Conservation (phyloP, 441 rosid genomes). For the Croton laevigatus region DNA sequence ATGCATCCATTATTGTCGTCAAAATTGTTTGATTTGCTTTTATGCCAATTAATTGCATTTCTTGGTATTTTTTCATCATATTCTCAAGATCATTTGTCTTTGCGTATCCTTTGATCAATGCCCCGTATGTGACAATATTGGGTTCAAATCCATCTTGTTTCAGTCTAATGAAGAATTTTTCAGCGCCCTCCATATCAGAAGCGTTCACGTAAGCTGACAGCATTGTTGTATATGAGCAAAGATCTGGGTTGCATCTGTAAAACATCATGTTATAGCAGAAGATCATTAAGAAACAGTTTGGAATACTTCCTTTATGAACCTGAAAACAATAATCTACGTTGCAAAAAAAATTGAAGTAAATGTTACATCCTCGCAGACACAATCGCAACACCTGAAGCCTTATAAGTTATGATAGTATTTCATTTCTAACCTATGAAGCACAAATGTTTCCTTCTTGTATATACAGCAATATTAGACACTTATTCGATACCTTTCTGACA, state of each 20-base stretch:
- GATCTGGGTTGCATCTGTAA: constrained; percentile 70
- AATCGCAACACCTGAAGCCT: not conserved
- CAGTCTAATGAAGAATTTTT: constrained; percentile 70
- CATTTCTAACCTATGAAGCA: too few species aligned
- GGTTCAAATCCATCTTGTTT: constrained; percentile 69
- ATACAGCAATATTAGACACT: too few species aligned
- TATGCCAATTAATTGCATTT: constrained; percentile 56
- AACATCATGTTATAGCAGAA: not conserved
- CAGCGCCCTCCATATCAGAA: constrained; percentile 84
- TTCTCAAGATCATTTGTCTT: constrained; percentile 63
- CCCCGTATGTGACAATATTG: constrained; percentile 73
- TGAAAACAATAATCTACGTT: not conserved
- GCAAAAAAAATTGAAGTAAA: not conserved
- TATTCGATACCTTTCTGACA: too few species aligned
- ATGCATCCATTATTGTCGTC: constrained; percentile 85
- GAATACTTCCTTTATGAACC: not conserved
- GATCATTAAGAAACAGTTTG: not conserved
- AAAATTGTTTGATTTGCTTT: constrained; percentile 78
- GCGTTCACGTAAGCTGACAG: constrained; percentile 87
- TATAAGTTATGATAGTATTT: not conserved
- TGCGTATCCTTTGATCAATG: constrained; percentile 82
- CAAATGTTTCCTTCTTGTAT: too few species aligned
- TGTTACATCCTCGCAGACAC: not conserved
- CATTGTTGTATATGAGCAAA: constrained; percentile 94
- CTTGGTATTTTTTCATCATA: constrained; percentile 66